phyloP scores from a whole-genome alignment of 768 basidiomycete genomes.

The Lactarius sp. region DNA sequence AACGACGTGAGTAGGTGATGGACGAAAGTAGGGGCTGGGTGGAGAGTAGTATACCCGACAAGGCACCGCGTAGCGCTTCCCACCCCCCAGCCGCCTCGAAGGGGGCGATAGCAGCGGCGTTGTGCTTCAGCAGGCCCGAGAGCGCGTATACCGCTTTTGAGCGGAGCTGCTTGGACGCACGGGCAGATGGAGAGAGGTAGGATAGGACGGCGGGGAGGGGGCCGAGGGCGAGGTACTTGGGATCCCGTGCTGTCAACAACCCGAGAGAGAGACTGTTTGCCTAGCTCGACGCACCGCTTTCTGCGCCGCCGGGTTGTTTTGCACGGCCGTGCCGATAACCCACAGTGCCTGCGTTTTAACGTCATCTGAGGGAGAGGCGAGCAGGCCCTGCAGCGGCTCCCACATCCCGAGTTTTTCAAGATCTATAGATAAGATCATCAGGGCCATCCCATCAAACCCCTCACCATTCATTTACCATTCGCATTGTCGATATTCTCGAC shows the following conservation, averaged over 20 bases:
- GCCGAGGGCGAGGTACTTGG: slow-evolving; percentile 52
- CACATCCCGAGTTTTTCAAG: slow-evolving; percentile 72
- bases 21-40: not conserved
- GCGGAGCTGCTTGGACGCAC: slow-evolving; percentile 47
- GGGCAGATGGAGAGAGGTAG: slow-evolving; percentile 51
- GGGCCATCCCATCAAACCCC: not conserved
- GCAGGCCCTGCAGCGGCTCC: slow-evolving; percentile 65
- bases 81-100: slow-evolving; percentile 59
- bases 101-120: slow-evolving; percentile 53
- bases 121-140: slow-evolving; percentile 77
- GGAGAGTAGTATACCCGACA: slow-evolving; percentile 46
- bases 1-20: too few species aligned
- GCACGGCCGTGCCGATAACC: slow-evolving; percentile 85
- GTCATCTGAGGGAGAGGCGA: slow-evolving; percentile 52
- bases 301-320: slow-evolving; percentile 87
- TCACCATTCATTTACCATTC: slow-evolving; percentile 46
- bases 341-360: slow-evolving; percentile 70
- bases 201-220: slow-evolving; percentile 62
- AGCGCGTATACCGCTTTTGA: slow-evolving; percentile 82
- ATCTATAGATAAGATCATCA: slow-evolving; percentile 42
- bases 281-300: slow-evolving; percentile 47
- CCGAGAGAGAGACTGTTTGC: not conserved
- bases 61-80: slow-evolving; percentile 50
- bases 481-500: slow-evolving; percentile 90
- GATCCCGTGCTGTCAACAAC: not conserved